Base-by-base conservation (phyloP, 495 filamentous ascomycete species). In the Hypoxylon fuscum region DNA sequence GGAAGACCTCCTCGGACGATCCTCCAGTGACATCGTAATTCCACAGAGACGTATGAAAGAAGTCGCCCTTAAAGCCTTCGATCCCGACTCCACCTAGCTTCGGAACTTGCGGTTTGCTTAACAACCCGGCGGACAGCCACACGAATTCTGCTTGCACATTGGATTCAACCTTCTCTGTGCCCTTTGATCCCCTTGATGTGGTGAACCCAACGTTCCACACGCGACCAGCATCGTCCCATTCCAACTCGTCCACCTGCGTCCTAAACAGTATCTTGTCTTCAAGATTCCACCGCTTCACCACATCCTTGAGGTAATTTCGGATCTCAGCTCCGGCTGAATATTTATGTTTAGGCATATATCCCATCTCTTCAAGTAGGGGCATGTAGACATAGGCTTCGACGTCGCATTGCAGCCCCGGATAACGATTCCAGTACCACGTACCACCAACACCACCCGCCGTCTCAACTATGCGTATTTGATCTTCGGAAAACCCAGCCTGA, bases 351-450 rank as follows among this genome's bases (percentile, higher is more conserved):
- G 85, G 85, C 48, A 85, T 72, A 57, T 83, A 87, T 0, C 79
- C 83, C 2, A 77, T 87, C 65, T 87, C 85, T 35, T 88, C 85
- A n/a, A 88, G 70, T 10, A 84, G 63, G 0, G 86, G 84, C 70
- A 88, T 58, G 56, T 85, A 85, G 5, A 68, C 50, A 52, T 82
- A 83, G 35, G 74, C 69, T 67, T 85, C 82, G 38, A 82, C 59
- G 41, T 85, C 82, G 64, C 81, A 83, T 40, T 72, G 72, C 6
- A 81, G 54, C 0, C 82, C 82, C 0, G 82, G 81, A 46, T 82
- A 85, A 8, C 81, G 72, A 55, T 85, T 84, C 81, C 80, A 85
- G 50, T 78, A 85, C 82, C 82, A 85, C 0, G 79, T 84, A 1
- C 82, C 82, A 7, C 82, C 82, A 20, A 81, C 77, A 7, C 78